Conservation (phyloP, 1,284 basidiomycete genomes). For the Somion occarium region DNA sequence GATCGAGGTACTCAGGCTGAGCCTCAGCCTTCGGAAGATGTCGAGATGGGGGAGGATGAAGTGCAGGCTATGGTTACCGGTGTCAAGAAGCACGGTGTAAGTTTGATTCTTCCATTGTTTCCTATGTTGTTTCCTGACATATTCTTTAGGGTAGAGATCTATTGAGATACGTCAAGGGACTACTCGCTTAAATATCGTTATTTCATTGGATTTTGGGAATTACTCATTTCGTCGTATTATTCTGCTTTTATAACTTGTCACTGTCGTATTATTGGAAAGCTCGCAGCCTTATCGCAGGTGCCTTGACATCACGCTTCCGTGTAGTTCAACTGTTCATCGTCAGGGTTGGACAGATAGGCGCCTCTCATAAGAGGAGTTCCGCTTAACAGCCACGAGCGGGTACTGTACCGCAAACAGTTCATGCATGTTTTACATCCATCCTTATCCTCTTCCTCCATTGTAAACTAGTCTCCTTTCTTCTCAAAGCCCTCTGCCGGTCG, state of each 20-base stretch:
- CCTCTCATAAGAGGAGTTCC: too few relatives aligned
- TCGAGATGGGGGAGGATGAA: slow-evolving; percentile 41
- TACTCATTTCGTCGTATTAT: too few relatives aligned
- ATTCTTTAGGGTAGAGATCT: slow-evolving; percentile 58
- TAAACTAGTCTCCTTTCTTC: not conserved
- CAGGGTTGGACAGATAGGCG: too few relatives aligned
- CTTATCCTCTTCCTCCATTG: not conserved
- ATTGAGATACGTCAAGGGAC: slow-evolving; percentile 64
- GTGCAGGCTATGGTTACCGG: slow-evolving; percentile 70
- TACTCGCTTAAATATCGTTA: slow-evolving; percentile 43
- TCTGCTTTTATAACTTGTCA: too few relatives aligned
- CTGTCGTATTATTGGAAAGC: too few relatives aligned
- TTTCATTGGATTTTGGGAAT: not conserved
- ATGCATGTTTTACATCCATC: not conserved
- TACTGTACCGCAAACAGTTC: too few relatives aligned
- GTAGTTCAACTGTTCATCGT: too few relatives aligned
- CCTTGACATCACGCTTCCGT: too few relatives aligned
- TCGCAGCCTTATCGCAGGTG: too few relatives aligned
- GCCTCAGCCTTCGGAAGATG: slow-evolving; percentile 14
- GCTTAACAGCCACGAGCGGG: too few relatives aligned
- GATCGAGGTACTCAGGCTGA: not conserved
- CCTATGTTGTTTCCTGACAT: not conserved
- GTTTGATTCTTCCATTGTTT: slow-evolving; percentile 23
- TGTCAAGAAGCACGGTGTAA: slow-evolving; percentile 67
- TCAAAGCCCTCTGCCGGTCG: not conserved